Evolutionary conservation across 2,329 filamentous ascomycete genomes (phyloP).

Genomic region (Salinomyces thailandicus): DNA sequence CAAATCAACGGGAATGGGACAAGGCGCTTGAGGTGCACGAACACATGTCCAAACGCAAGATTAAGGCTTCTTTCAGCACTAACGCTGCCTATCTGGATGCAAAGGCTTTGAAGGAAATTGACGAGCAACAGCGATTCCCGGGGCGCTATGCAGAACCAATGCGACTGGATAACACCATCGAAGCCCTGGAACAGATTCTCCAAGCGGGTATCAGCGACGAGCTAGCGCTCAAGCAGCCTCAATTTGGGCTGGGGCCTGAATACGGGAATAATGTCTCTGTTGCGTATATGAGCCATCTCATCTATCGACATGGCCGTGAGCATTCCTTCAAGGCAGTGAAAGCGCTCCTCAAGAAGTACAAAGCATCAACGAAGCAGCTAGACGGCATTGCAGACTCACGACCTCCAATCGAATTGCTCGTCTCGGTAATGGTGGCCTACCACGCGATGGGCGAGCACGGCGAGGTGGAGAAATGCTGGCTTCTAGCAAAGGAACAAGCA

Average conservation of each 20-base stretch:
- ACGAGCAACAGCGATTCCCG: slow-evolving; percentile 18
- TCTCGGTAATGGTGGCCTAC: slow-evolving; percentile 58
- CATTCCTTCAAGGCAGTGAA: slow-evolving; percentile 40
- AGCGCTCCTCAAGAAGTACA: slow-evolving; percentile 42
- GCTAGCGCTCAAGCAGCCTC: slow-evolving; percentile 34
- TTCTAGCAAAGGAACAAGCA: slow-evolving; percentile 46
- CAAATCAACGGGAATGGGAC: slow-evolving; percentile 30
- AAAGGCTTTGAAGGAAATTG: slow-evolving; percentile 17
- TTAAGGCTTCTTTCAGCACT: slow-evolving; percentile 34
- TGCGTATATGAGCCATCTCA: slow-evolving; percentile 45
- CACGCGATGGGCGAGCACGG: slow-evolving; percentile 47
- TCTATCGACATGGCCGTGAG: slow-evolving; percentile 44
- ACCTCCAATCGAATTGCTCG: slow-evolving; percentile 16
- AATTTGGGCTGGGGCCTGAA: slow-evolving; percentile 9
- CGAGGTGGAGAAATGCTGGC: slow-evolving; percentile 58
- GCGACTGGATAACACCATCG: slow-evolving; percentile 27
- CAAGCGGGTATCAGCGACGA: background rate
- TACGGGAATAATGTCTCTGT: slow-evolving; percentile 13
- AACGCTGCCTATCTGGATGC: slow-evolving; percentile 33
- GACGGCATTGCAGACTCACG: background rate
- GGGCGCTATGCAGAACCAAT: slow-evolving; percentile 15
- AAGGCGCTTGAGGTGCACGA: slow-evolving; percentile 42
- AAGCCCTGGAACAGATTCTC: slow-evolving; percentile 16
- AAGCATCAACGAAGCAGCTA: background rate
- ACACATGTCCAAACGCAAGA: slow-evolving; percentile 30